A percentile compares a stretch with the other conserved stretches of the same genome.
Conservation (phyloP, 2,329 filamentous ascomycete genomes). For the Colletotrichum orchidophilum region DNA sequence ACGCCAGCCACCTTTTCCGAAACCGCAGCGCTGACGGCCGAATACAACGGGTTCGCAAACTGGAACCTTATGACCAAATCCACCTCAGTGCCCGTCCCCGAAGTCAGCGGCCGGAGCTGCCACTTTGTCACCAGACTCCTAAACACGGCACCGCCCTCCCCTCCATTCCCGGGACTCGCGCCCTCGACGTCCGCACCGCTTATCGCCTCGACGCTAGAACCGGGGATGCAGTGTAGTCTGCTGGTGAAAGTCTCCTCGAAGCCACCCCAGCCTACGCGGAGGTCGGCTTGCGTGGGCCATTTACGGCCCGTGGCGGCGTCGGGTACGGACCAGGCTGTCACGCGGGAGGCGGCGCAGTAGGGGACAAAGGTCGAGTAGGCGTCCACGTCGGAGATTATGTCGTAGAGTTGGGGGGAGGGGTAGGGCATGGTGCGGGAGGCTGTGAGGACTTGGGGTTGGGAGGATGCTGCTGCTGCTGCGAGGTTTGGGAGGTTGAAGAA, state of each 20-base stretch:
- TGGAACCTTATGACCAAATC: constrained; percentile 80
- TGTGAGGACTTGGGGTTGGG: constrained; percentile 68
- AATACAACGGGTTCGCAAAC: constrained; percentile 91
- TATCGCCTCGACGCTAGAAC: constrained; percentile 78
- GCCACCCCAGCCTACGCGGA: constrained; percentile 86
- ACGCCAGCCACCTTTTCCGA: constrained; percentile 84
- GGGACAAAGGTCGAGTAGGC: constrained; percentile 90
- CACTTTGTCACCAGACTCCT: constrained; percentile 75
- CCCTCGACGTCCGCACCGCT: constrained; percentile 65
- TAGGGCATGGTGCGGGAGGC: constrained; percentile 83
- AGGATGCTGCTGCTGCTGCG: too few species aligned
- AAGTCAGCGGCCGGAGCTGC: constrained; percentile 63
- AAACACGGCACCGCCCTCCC: constrained; percentile 61
- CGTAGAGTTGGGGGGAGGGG: constrained; percentile 75
- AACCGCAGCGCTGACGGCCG: constrained; percentile 80
- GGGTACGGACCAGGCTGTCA: constrained; percentile 76
- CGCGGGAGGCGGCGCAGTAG: constrained; percentile 81
- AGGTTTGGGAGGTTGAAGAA: constrained; percentile 38
- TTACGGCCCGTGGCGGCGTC: constrained; percentile 54
- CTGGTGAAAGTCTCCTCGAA: constrained; percentile 87
- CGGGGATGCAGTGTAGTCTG: constrained; percentile 80
- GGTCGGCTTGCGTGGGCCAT: constrained; percentile 79
- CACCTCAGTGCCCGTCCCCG: constrained; percentile 69
- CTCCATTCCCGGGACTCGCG: constrained; percentile 20
- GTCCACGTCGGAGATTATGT: constrained; percentile 87